A percentile compares a stretch with the other conserved stretches of the same genome.
These are phyloP conservation scores for Fabrea salina DNA, from an alignment of 169 alveolate genomes.

Conservation along the genomic window DNA sequence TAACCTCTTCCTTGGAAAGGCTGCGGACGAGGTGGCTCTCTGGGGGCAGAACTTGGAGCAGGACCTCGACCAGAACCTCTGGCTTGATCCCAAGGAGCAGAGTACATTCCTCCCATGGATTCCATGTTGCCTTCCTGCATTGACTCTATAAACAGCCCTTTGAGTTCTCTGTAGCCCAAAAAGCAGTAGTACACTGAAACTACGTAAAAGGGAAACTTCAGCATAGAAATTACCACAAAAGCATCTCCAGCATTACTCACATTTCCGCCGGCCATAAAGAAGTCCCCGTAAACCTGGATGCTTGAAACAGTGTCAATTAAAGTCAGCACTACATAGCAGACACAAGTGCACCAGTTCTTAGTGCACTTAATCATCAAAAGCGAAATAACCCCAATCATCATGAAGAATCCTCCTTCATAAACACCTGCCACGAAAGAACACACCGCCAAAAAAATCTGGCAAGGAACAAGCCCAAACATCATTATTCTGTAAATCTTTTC, in stretches of 20 bases:
- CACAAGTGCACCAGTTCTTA: slow-evolving; percentile 25
- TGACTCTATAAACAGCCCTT: no score
- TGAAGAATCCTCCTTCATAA: not conserved
- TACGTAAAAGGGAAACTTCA: slow-evolving; percentile 19
- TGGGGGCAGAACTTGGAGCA: no score
- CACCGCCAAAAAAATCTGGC: not conserved
- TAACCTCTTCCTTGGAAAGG: no score
- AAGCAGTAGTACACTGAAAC: slow-evolving; percentile 1
- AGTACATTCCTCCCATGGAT: no score
- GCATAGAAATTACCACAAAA: not conserved
- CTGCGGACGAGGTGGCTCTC: no score
- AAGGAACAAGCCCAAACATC: not conserved
- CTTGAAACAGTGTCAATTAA: not conserved
- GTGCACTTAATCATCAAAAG: not conserved
- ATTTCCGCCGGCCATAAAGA: not conserved
- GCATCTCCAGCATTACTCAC: not conserved
- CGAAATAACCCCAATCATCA: not conserved
- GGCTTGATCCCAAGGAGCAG: no score
- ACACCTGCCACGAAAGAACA: not conserved
- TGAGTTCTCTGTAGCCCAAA: slow-evolving; percentile 4
- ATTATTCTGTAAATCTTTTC: not conserved
- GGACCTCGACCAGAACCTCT: no score
- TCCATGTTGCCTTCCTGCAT: no score
- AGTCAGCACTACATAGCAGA: not conserved
- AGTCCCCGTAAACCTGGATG: not conserved